phyloP scores from a whole-genome alignment of 1,284 basidiomycete genomes.

The Tilletia setariae region DNA sequence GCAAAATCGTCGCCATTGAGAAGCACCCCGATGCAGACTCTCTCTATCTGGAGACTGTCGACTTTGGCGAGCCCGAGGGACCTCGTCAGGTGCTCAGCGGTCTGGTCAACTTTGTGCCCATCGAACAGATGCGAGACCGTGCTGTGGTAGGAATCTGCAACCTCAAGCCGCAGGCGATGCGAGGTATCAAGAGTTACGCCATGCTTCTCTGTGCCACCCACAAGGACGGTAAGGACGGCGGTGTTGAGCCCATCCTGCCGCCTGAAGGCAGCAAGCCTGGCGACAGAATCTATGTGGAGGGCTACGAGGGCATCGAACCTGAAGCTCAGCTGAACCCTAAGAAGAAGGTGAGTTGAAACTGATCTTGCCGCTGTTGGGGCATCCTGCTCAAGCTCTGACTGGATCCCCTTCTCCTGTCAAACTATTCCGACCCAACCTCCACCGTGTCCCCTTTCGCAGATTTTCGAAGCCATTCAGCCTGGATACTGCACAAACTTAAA shows the following conservation, averaged over 20 bases:
- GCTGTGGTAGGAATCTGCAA: slow-evolving; percentile 53
- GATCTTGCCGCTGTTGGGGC: background rate
- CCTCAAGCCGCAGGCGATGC: slow-evolving; percentile 51
- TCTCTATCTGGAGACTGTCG: slow-evolving; percentile 52
- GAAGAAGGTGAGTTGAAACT: slow-evolving; percentile 39
- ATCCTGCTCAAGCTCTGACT: background rate
- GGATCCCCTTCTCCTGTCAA: too few species aligned
- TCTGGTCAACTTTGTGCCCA: slow-evolving; percentile 51
- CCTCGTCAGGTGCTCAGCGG: slow-evolving; percentile 51
- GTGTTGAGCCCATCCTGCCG: slow-evolving; percentile 50
- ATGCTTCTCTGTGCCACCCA: slow-evolving; percentile 52
- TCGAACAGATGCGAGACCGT: slow-evolving; percentile 52
- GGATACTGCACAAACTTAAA: slow-evolving; percentile 43
- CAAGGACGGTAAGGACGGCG: slow-evolving; percentile 50
- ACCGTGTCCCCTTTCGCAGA: slow-evolving; percentile 26
- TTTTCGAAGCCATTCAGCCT: slow-evolving; percentile 54
- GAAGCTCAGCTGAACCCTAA: slow-evolving; percentile 52
- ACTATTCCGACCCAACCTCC: too few species aligned
- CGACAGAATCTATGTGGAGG: slow-evolving; percentile 51
- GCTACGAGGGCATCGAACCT: slow-evolving; percentile 48
- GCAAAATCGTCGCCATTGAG: slow-evolving; percentile 49
- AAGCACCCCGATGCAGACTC: slow-evolving; percentile 52
- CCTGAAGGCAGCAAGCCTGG: slow-evolving; percentile 46
- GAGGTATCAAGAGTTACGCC: slow-evolving; percentile 53
- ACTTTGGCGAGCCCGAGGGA: slow-evolving; percentile 53